phyloP scores from a whole-genome alignment of 805 yeast species.

The Yamadazyma phyllophila region DNA sequence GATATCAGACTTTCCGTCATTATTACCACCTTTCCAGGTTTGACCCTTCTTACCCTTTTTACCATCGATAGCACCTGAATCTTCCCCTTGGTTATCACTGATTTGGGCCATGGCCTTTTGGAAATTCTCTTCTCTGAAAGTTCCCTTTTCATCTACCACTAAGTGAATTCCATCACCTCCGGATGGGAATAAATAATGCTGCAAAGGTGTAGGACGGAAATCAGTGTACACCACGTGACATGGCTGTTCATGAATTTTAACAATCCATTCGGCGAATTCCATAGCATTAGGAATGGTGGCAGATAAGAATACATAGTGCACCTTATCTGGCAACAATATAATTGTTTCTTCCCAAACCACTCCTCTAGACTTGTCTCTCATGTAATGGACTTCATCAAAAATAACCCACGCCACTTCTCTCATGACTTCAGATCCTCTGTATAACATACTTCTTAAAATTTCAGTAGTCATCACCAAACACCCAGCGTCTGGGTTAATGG shows the following conservation, averaged over 20 bases:
- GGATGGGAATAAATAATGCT: constrained; percentile 97
- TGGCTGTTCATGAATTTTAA: constrained; percentile 91
- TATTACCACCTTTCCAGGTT: constrained; percentile 82
- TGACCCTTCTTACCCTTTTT: constrained; percentile 74
- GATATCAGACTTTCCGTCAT: constrained; percentile 77
- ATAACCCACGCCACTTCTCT: constrained; percentile 99
- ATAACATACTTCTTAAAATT: constrained; percentile 93
- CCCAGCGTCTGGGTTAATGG: constrained; percentile 97
- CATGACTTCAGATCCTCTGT: constrained; percentile 96
- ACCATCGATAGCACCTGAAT: constrained; percentile 59
- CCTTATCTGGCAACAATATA: constrained; percentile 92
- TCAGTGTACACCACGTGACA: constrained; percentile 98
- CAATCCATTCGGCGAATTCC: constrained; percentile 98
- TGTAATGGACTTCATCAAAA: constrained; percentile 97
- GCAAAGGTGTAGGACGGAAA: constrained; percentile 98
- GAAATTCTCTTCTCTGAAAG: constrained; percentile 94
- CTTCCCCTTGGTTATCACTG: constrained; percentile 79
- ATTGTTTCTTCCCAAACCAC: constrained; percentile 99
- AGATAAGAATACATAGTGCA: constrained; percentile 86
- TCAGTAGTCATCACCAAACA: constrained; percentile 99
- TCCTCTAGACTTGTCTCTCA: constrained; percentile 97
- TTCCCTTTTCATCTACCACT: constrained; percentile 96
- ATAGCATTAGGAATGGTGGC: constrained; percentile 95
- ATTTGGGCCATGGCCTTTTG: constrained; percentile 98
- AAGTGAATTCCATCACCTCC: constrained; percentile 97